Percentiles rank a stretch among this genome's conserved stretches.
Conservation (phyloP, 139 green algal genomes). For the Yamagishiella unicocca region DNA sequence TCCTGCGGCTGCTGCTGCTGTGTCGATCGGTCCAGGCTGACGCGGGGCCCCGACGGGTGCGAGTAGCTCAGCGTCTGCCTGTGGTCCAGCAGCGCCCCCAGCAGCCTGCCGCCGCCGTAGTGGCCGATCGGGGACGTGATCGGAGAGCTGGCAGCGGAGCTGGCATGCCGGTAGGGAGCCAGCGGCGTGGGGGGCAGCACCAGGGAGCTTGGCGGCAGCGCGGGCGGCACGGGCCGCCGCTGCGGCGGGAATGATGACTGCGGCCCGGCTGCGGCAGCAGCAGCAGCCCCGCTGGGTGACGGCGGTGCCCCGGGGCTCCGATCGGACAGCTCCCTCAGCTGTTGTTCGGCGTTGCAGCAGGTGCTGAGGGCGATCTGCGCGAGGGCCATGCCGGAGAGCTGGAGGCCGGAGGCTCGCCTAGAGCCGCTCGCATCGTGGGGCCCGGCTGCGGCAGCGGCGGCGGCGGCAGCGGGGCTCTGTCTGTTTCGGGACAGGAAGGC, state of each 20-base stretch:
- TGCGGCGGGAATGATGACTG: background rate
- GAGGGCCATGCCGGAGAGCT: background rate
- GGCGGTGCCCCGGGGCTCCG: too few species aligned
- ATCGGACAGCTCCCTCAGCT: slow-evolving; percentile 3
- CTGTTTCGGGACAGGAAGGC: too few species aligned
- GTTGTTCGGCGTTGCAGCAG: background rate
- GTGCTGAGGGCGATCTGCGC: slow-evolving; percentile 1
- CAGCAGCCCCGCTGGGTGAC: background rate
- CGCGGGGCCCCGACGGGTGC: background rate
- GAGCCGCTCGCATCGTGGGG: too few species aligned
- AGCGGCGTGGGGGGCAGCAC: background rate
- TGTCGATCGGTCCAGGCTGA: background rate
- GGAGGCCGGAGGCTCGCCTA: too few species aligned
- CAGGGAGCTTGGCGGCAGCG: background rate
- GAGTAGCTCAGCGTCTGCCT: background rate
- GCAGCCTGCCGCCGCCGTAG: background rate
- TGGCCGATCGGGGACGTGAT: background rate
- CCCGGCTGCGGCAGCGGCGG: background rate
- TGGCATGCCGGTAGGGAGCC: background rate
- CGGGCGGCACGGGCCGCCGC: background rate
- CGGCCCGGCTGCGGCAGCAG: background rate
- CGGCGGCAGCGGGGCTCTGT: background rate
- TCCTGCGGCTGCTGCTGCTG: background rate
- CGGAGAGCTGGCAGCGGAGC: background rate
- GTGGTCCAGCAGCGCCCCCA: slow-evolving; percentile 2